These are phyloP conservation scores for Xylariaceae sp. DNA, from an alignment of 2,329 filamentous ascomycete species.

Conservation along the genomic window DNA sequence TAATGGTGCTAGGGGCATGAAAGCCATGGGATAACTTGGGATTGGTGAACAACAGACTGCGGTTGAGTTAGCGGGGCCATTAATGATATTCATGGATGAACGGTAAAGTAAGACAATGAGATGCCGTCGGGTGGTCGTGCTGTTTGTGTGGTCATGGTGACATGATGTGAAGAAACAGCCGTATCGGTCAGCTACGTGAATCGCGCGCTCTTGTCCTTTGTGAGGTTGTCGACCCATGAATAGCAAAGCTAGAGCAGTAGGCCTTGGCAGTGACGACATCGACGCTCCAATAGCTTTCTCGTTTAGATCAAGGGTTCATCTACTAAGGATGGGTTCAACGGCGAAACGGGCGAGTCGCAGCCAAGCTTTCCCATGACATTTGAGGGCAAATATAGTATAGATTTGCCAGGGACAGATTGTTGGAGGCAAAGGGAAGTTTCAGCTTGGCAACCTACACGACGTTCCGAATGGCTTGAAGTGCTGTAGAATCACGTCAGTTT, in stretches of 20 bases:
- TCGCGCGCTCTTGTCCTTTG: background rate
- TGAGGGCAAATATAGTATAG: background rate
- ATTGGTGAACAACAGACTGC: slow-evolving; percentile 55
- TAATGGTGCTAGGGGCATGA: slow-evolving; percentile 47
- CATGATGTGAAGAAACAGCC: background rate
- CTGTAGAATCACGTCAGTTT: slow-evolving; percentile 31
- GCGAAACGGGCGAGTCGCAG: background rate
- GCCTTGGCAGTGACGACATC: slow-evolving; percentile 14
- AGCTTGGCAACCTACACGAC: slow-evolving; percentile 34
- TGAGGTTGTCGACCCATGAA: slow-evolving; percentile 1
- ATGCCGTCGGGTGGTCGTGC: background rate
- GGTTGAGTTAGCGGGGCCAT: slow-evolving; percentile 15
- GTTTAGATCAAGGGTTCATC: background rate
- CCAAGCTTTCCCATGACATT: slow-evolving; percentile 13
- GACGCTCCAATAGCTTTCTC: background rate
- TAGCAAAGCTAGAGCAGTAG: background rate
- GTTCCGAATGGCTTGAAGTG: slow-evolving; percentile 34
- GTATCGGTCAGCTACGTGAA: background rate
- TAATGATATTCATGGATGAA: background rate
- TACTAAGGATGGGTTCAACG: background rate
- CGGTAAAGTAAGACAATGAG: background rate
- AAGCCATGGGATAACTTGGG: slow-evolving; percentile 48
- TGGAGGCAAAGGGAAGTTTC: slow-evolving; percentile 26
- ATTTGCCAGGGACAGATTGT: slow-evolving; percentile 18
- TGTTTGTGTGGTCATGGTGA: background rate